Evolutionary conservation across 352 stramenopile species (phyloP).

Genomic region (Phytopythium sindhum): DNA sequence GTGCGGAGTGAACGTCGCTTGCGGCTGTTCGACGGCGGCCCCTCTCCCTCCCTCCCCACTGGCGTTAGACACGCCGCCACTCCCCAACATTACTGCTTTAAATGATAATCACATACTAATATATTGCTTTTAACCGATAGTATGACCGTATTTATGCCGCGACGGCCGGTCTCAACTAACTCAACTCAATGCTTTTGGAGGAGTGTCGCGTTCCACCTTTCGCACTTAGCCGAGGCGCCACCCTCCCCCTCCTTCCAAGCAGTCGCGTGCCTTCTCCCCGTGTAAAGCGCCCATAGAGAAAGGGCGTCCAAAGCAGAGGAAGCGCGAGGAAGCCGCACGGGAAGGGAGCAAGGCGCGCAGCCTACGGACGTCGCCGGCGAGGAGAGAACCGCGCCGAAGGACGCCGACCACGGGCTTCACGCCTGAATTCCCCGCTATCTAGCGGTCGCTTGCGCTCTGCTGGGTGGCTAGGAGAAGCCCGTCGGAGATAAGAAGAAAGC

Average conservation of each 20-base stretch:
- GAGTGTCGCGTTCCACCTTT: slow-evolving; percentile 4
- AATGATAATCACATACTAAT: no score
- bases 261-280: slow-evolving; percentile 2
- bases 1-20: neutral
- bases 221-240: slow-evolving; percentile 1
- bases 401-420: neutral
- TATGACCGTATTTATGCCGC: neutral
- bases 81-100: neutral
- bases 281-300: slow-evolving; percentile 5
- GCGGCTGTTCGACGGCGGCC: slow-evolving; percentile 2
- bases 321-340: neutral
- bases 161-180: neutral
- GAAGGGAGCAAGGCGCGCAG: no score
- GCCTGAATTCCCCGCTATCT: no score
- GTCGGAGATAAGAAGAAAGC: neutral
- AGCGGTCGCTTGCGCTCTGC: no score
- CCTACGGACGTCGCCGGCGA: neutral
- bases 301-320: neutral
- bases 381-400: neutral
- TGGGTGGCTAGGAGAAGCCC: no score
- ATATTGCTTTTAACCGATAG: neutral
- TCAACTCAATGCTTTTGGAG: neutral
- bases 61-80: slow-evolving; percentile 5
- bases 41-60: slow-evolving; percentile 1
- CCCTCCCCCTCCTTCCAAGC: slow-evolving; percentile 3